These are phyloP conservation scores for Podospora australis DNA, from an alignment of 495 filamentous ascomycete species.

Conservation along the genomic window DNA sequence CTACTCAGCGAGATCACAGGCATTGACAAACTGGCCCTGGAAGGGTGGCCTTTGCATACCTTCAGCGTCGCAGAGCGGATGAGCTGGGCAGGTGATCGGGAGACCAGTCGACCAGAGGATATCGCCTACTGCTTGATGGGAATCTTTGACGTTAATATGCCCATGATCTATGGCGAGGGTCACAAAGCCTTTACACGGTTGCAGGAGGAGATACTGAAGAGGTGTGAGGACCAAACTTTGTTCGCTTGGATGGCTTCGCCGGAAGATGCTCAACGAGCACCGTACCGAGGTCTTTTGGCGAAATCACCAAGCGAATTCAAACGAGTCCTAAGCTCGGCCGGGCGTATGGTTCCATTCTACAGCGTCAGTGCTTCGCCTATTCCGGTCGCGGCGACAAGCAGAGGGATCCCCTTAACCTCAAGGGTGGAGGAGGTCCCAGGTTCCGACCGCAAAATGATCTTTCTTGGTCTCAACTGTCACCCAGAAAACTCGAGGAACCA, in stretches of 20 bases:
- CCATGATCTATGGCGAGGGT: constrained; percentile 34
- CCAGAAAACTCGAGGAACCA: too few relatives aligned
- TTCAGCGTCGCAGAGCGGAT: constrained; percentile 27
- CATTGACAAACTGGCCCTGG: constrained; percentile 13
- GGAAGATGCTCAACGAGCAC: too few relatives aligned
- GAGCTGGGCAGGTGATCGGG: constrained; percentile 30
- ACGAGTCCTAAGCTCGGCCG: too few relatives aligned
- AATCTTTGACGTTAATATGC: constrained; percentile 33
- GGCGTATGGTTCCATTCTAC: too few relatives aligned
- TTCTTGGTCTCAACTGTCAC: too few relatives aligned
- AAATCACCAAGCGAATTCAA: too few relatives aligned
- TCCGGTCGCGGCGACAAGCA: too few relatives aligned
- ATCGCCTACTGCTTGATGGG: constrained; percentile 34
- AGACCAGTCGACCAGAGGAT: constrained; percentile 26
- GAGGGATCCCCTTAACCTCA: too few relatives aligned
- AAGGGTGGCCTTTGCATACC: not conserved
- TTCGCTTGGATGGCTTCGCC: constrained; percentile 12
- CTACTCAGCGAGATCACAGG: constrained; percentile 17
- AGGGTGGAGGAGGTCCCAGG: too few relatives aligned
- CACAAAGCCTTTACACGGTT: constrained; percentile 23
- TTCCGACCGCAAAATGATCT: too few relatives aligned
- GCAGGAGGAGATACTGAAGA: constrained; percentile 28
- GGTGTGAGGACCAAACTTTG: constrained; percentile 24
- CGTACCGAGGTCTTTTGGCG: too few relatives aligned
- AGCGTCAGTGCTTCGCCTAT: too few relatives aligned